These are phyloP conservation scores for Fusarium brevicatenulatum DNA, from an alignment of 2,329 filamentous ascomycete species.

Conservation along the genomic window DNA sequence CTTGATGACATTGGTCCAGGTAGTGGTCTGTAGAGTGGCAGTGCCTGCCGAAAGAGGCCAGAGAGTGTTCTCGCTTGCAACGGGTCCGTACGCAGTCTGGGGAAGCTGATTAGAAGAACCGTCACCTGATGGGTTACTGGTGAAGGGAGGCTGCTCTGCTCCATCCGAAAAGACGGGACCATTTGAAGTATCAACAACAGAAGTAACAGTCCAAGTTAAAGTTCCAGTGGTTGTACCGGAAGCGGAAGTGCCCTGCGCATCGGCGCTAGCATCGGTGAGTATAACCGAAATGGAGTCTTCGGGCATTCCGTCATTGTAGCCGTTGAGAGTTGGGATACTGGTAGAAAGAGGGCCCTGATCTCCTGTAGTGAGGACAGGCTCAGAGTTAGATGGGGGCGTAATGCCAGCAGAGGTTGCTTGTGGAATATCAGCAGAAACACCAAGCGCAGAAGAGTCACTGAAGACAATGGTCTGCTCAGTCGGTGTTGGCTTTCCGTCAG, in stretches of 20 bases:
- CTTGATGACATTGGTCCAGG: conserved; percentile 53
- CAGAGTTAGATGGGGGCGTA: conserved; percentile 22
- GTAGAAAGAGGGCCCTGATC: conserved; percentile 12
- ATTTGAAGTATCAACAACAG: conserved; percentile 38
- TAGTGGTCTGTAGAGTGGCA: conserved; percentile 49
- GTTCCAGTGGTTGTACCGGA: conserved; percentile 41
- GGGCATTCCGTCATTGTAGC: conserved; percentile 36
- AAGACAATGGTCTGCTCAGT: conserved; percentile 49
- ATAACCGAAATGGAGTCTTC: conserved; percentile 35
- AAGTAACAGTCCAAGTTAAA: conserved; percentile 39
- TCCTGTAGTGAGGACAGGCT: conserved; percentile 21
- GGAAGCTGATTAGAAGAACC: conserved; percentile 25
- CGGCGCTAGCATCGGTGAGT: conserved; percentile 27
- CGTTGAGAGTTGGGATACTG: conserved; percentile 40
- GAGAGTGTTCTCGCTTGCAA: conserved; percentile 37
- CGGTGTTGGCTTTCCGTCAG: conserved; percentile 47
- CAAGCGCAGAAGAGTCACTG: conserved; percentile 37
- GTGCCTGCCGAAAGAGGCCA: conserved; percentile 37
- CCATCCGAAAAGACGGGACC: conserved; percentile 35
- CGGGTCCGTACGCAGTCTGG: conserved; percentile 40
- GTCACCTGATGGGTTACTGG: conserved; percentile 26
- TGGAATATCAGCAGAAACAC: conserved; percentile 22
- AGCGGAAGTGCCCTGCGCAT: conserved; percentile 19
- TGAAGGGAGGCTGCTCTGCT: conserved; percentile 22
- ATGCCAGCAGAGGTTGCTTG: conserved; percentile 32